These are phyloP conservation scores for Auricularia sp. DNA, from an alignment of 768 basidiomycete genomes.

Conservation along the genomic window DNA sequence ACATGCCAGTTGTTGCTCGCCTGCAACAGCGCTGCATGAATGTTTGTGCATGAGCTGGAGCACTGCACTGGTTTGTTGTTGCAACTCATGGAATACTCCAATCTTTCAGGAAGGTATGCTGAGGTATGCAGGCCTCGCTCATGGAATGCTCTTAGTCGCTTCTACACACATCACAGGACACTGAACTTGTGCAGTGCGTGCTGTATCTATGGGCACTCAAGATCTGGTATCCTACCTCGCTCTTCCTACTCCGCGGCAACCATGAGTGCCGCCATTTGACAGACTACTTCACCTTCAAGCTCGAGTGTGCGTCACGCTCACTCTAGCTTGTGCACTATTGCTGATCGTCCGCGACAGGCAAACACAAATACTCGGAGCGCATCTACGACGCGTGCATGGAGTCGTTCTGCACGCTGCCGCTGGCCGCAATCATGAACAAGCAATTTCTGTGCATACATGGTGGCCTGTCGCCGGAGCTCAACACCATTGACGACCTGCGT, in stretches of 20 bases:
- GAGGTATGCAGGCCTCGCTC: too few relatives aligned
- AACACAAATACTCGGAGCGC: slow-evolving; percentile 37
- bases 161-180: too few relatives aligned
- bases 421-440: slow-evolving; percentile 45
- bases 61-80: too few relatives aligned
- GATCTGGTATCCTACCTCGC: slow-evolving; percentile 39
- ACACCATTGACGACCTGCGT: slow-evolving; percentile 38
- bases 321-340: too few relatives aligned
- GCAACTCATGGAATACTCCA: too few relatives aligned
- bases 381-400: slow-evolving; percentile 43
- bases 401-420: slow-evolving; percentile 38
- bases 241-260: slow-evolving; percentile 36
- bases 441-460: slow-evolving; percentile 46
- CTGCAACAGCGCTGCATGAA: too few relatives aligned
- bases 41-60: too few relatives aligned
- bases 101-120: too few relatives aligned
- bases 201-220: slow-evolving; percentile 37
- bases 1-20: too few relatives aligned
- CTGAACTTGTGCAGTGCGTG: slow-evolving; percentile 24
- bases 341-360: background rate
- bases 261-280: slow-evolving; percentile 36
- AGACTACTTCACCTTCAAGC: slow-evolving; percentile 41
- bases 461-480: slow-evolving; percentile 37
- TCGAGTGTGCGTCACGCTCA: slow-evolving; percentile 26
- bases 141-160: too few relatives aligned